These are phyloP conservation scores for Choanephora cucurbitarum DNA, from an alignment of 371 early-diverging fungal genomes.

Conservation along the genomic window DNA sequence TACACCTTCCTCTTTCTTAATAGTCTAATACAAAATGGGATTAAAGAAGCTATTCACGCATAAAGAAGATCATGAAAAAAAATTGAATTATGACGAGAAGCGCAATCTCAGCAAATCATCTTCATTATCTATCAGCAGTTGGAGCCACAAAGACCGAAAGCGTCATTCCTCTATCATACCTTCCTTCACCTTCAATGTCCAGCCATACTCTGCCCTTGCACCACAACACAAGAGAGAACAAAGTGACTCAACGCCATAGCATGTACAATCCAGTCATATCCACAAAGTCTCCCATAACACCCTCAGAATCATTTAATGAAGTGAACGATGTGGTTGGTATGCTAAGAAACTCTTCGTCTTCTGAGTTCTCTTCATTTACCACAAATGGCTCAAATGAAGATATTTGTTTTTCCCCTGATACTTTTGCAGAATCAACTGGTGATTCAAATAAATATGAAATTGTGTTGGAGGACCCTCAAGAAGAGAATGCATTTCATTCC, in stretches of 20 bases:
- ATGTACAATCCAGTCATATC: neutral
- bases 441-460: neutral
- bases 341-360: constrained; percentile 7
- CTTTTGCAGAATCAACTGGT: neutral
- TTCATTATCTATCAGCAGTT: constrained; percentile 12
- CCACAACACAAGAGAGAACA: constrained; percentile 8
- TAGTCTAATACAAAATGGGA: constrained; percentile 12
- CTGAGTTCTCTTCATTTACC: neutral
- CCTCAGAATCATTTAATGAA: constrained; percentile 11
- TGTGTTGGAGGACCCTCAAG: neutral
- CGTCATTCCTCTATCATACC: constrained; percentile 4
- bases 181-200: constrained; percentile 3
- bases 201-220: neutral
- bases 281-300: constrained; percentile 6
- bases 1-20: neutral
- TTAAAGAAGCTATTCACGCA: constrained; percentile 25
- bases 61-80: constrained; percentile 1
- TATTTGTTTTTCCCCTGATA: neutral
- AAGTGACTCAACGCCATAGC: constrained; percentile 9
- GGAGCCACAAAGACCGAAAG: constrained; percentile 6
- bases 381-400: neutral
- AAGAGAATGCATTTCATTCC: constrained; percentile 1
- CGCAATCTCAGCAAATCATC: constrained; percentile 10
- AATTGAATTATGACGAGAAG: neutral
- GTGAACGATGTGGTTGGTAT: constrained; percentile 5